phyloP scores from a whole-genome alignment of 1,139 yeast species.

The Geotrichum australiense region DNA sequence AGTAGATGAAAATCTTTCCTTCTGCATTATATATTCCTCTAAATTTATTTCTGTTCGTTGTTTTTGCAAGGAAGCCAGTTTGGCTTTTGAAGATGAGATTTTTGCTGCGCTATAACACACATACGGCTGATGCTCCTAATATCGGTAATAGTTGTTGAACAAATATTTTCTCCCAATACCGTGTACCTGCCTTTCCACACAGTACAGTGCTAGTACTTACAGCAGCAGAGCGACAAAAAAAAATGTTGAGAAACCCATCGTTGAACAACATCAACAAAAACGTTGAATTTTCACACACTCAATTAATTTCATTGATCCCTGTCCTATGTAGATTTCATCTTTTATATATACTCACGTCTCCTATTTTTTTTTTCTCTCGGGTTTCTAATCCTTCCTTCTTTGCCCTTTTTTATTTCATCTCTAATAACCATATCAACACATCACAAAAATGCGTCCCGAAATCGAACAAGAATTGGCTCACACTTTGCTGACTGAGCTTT shows the following conservation, averaged over 20 bases:
- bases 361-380: neutral
- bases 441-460: conserved; percentile 76
- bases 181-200: neutral
- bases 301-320: neutral
- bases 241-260: neutral
- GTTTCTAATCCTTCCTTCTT: conserved; percentile 1
- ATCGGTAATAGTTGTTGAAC: too few relatives aligned
- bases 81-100: too few relatives aligned
- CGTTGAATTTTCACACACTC: neutral
- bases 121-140: too few relatives aligned
- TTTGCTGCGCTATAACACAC: too few relatives aligned
- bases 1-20: too few relatives aligned
- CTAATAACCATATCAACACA: neutral
- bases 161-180: neutral
- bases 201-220: too few relatives aligned
- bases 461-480: conserved; percentile 97
- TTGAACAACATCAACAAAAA: neutral
- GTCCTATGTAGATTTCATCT: neutral
- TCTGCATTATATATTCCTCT: too few relatives aligned
- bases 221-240: neutral
- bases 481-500: conserved; percentile 83
- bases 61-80: too few relatives aligned
- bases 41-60: too few relatives aligned
- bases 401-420: neutral
- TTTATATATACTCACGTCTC: neutral